A percentile compares a stretch with the other conserved stretches of the same genome.
phyloP scores from a whole-genome alignment of 2,329 filamentous ascomycete species.

The Calonectria naviculata region DNA sequence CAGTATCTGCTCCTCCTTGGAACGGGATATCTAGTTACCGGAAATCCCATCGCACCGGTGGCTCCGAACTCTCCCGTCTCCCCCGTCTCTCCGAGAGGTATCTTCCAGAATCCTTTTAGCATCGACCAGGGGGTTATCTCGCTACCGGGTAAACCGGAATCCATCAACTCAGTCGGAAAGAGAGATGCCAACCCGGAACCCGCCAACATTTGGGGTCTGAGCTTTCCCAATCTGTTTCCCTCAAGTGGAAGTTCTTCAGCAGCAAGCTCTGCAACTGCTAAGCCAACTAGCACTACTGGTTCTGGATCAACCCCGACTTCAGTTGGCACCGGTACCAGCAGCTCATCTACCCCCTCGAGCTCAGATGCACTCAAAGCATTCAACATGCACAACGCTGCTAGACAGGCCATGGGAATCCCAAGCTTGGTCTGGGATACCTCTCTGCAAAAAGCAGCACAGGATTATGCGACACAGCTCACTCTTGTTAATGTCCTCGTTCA shows the following conservation, averaged over 20 bases:
- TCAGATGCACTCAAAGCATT: background rate
- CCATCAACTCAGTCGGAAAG: background rate
- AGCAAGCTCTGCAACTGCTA: background rate
- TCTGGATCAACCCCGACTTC: background rate
- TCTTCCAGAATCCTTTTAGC: background rate
- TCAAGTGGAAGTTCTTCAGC: background rate
- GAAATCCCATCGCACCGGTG: background rate
- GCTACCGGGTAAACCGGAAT: background rate
- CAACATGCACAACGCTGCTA: background rate
- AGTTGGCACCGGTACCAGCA: background rate
- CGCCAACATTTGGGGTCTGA: background rate
- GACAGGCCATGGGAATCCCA: background rate
- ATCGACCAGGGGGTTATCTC: background rate
- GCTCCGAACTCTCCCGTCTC: no score
- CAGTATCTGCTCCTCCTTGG: background rate
- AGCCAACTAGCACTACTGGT: background rate
- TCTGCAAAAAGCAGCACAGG: background rate
- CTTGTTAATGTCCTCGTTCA: slow-evolving; percentile 26
- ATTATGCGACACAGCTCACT: slow-evolving; percentile 17
- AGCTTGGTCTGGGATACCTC: background rate
- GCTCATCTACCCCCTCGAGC: background rate
- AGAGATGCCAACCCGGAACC: background rate
- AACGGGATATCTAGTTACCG: background rate
- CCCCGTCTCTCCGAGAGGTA: no score
- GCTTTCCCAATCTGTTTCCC: background rate